A percentile compares a stretch with the other conserved stretches of the same genome.
Conservation (phyloP, 208 protist species). For the Leishmania turanica region DNA sequence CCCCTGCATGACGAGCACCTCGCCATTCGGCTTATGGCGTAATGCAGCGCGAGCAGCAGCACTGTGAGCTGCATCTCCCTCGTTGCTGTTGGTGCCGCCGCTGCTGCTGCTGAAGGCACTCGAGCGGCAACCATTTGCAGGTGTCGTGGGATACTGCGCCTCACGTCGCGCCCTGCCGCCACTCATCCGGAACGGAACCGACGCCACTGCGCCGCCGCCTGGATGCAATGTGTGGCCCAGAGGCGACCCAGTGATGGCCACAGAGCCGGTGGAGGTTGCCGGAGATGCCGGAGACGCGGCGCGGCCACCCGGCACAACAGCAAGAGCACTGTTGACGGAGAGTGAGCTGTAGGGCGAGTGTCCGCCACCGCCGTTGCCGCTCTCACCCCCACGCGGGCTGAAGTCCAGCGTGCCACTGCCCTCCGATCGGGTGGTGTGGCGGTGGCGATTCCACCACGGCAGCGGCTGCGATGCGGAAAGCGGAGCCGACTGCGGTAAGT, state of each 20-base stretch:
- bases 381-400: background rate
- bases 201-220: background rate
- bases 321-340: background rate
- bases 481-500: background rate
- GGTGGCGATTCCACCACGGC: slow-evolving; percentile 30
- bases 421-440: slow-evolving; percentile 4
- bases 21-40: background rate
- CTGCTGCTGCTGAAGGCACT: background rate
- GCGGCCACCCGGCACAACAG: background rate
- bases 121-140: background rate
- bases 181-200: background rate
- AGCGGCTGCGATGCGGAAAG: slow-evolving; percentile 2
- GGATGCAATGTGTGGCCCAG: background rate
- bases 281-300: background rate
- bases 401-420: slow-evolving; percentile 7
- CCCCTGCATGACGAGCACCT: background rate
- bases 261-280: background rate
- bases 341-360: background rate
- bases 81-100: background rate
- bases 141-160: background rate
- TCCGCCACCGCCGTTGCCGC: background rate
- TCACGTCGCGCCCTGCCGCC: background rate
- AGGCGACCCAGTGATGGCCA: background rate
- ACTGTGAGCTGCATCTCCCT: background rate
- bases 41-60: background rate